These are phyloP conservation scores for Eucommia ulmoides DNA, from an alignment of 257 asterid genomes.

Conservation along the genomic window DNA sequence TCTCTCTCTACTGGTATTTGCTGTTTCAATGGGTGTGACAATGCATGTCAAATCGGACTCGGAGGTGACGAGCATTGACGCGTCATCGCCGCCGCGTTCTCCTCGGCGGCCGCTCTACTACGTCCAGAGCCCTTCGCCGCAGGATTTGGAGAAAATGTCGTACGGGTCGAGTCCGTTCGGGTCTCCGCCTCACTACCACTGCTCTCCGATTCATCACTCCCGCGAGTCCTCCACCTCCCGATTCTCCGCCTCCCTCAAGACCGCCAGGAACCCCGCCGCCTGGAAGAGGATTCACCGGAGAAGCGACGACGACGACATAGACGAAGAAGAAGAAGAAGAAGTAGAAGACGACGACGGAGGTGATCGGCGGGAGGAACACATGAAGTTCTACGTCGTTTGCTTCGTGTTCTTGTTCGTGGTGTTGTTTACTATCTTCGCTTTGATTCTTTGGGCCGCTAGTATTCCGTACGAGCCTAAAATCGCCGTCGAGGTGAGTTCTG, in stretches of 20 bases:
- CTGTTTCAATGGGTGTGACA: constrained; percentile 42
- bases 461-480: constrained; percentile 42
- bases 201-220: constrained; percentile 92
- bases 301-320: constrained; percentile 9
- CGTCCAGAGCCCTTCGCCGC: constrained; percentile 83
- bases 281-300: constrained; percentile 51
- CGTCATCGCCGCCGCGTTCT: constrained; percentile 75
- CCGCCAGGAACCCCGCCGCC: constrained; percentile 16
- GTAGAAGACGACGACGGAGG: constrained; percentile 31
- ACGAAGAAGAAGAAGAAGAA: constrained; percentile 20
- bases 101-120: constrained; percentile 76
- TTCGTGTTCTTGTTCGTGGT: constrained; percentile 47
- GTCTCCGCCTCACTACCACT: constrained; percentile 80
- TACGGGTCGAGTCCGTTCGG: constrained; percentile 74
- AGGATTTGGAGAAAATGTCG: constrained; percentile 67
- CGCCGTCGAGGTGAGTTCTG: constrained; percentile 44
- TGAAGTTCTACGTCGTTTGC: constrained; percentile 46
- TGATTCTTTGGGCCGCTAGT: constrained; percentile 83
- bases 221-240: constrained; percentile 82
- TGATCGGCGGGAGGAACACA: constrained; percentile 12
- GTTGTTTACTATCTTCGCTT: constrained; percentile 41
- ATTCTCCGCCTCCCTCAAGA: constrained; percentile 59
- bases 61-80: constrained; percentile 68
- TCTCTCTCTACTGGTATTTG: too few species aligned
- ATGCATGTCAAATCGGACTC: constrained; percentile 89